Evolutionary conservation across 345 rosid genomes (phyloP).

Genomic region (Gossypium australe): DNA sequence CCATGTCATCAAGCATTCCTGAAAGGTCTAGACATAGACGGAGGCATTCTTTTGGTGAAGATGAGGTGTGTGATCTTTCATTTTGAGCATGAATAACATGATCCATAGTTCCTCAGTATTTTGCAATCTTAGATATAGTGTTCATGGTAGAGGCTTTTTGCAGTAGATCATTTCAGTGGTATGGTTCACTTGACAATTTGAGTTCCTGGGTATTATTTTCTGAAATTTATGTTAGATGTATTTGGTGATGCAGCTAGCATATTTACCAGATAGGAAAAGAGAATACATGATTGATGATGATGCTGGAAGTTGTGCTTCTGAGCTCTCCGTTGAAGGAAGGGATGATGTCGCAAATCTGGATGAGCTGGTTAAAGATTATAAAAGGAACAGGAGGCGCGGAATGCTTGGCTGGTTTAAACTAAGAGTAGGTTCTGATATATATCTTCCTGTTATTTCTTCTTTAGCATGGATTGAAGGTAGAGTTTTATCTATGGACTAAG

Average conservation of each 20-base stretch:
- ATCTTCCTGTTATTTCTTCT: slow-evolving; percentile 3
- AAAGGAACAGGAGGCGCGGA: slow-evolving; percentile 57
- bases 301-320: slow-evolving; percentile 55
- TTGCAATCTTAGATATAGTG: slow-evolving; percentile 1
- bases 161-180: not conserved
- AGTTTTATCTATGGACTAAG: not conserved
- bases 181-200: slow-evolving; percentile 10
- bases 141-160: not conserved
- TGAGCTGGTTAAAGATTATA: slow-evolving; percentile 67
- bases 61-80: slow-evolving; percentile 42
- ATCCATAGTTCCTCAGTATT: slow-evolving; percentile 2
- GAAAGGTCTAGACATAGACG: slow-evolving; percentile 48
- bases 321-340: slow-evolving; percentile 48
- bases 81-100: slow-evolving; percentile 1
- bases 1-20: slow-evolving; percentile 45
- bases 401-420: slow-evolving; percentile 95
- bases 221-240: slow-evolving; percentile 14
- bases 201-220: slow-evolving; percentile 2
- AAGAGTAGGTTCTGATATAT: slow-evolving; percentile 37
- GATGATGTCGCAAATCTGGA: slow-evolving; percentile 52
- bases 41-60: slow-evolving; percentile 78
- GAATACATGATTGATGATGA: slow-evolving; percentile 54
- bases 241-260: slow-evolving; percentile 51
- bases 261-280: slow-evolving; percentile 74
- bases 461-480: not conserved